Evolutionary conservation across 805 yeast species (phyloP).

Genomic region (Cyberlindnera meyerae): DNA sequence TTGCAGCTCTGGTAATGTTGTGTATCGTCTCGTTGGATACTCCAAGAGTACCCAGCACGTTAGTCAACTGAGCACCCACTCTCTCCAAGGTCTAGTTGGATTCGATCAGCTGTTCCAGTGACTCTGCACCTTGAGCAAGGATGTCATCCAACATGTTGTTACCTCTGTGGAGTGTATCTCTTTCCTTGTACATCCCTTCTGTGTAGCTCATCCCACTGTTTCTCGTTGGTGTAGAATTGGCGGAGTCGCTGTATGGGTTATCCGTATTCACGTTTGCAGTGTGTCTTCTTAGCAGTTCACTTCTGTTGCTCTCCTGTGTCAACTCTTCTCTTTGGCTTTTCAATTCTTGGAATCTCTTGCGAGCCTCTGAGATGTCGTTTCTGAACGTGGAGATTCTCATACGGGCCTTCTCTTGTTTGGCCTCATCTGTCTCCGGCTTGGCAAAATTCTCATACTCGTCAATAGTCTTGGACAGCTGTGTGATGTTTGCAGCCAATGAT

Average conservation of each 20-base stretch:
- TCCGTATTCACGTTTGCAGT: slow-evolving; percentile 7
- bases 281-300: slow-evolving; percentile 40
- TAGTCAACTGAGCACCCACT: slow-evolving; percentile 42
- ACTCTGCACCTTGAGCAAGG: slow-evolving; percentile 80
- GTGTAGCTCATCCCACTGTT: slow-evolving; percentile 22
- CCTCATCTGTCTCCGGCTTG: slow-evolving; percentile 52
- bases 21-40: slow-evolving; percentile 81
- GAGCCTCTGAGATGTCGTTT: slow-evolving; percentile 29
- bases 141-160: slow-evolving; percentile 84
- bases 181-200: slow-evolving; percentile 70
- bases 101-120: slow-evolving; percentile 79
- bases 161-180: slow-evolving; percentile 57
- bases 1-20: slow-evolving; percentile 73
- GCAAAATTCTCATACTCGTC: slow-evolving; percentile 59
- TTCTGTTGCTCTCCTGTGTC: slow-evolving; percentile 36
- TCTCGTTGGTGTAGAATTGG: background rate
- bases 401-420: slow-evolving; percentile 51
- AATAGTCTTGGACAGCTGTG: slow-evolving; percentile 70
- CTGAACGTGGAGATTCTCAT: slow-evolving; percentile 58
- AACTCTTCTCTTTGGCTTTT: slow-evolving; percentile 32
- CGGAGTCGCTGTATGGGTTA: slow-evolving; percentile 18
- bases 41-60: slow-evolving; percentile 75
- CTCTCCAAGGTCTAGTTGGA: slow-evolving; percentile 63
- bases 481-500: slow-evolving; percentile 72
- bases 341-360: slow-evolving; percentile 30